phyloP scores from a whole-genome alignment of 306 rosid genomes.

The Cucumis hystrix region DNA sequence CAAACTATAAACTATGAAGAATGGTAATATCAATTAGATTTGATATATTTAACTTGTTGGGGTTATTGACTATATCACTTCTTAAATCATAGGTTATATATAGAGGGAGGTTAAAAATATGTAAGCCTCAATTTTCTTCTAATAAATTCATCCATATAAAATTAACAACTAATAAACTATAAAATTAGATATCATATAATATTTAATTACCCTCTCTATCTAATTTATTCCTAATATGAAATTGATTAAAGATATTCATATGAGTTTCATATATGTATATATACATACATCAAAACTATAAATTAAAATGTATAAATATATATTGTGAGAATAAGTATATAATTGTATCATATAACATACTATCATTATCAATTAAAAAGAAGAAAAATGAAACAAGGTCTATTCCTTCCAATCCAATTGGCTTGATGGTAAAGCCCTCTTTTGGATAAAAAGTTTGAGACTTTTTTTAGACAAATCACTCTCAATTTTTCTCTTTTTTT shows the following conservation, averaged over 20 bases:
- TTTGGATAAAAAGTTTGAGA: too few species aligned
- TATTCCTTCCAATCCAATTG: too few species aligned
- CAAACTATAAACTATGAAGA: too few species aligned
- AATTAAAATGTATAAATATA: neutral
- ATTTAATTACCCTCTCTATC: neutral
- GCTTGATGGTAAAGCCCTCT: too few species aligned
- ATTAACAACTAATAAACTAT: neutral
- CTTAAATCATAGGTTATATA: too few species aligned
- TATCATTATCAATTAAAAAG: neutral
- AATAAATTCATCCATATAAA: neutral
- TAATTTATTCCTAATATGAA: neutral
- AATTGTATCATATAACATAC: neutral
- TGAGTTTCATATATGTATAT: neutral
- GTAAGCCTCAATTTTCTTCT: neutral
- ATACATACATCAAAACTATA: neutral
- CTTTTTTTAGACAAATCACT: too few species aligned
- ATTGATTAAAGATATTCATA: neutral
- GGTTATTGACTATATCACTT: too few species aligned
- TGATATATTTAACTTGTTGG: too few species aligned
- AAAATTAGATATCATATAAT: too few species aligned
- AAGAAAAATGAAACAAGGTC: too few species aligned
- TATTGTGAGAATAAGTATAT: neutral
- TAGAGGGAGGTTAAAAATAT: neutral
- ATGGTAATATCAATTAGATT: too few species aligned
- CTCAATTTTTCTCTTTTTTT: too few species aligned